Evolutionary conservation across 192 early-diverging fungal species (phyloP).

Genomic region (Geranomyces variabilis): DNA sequence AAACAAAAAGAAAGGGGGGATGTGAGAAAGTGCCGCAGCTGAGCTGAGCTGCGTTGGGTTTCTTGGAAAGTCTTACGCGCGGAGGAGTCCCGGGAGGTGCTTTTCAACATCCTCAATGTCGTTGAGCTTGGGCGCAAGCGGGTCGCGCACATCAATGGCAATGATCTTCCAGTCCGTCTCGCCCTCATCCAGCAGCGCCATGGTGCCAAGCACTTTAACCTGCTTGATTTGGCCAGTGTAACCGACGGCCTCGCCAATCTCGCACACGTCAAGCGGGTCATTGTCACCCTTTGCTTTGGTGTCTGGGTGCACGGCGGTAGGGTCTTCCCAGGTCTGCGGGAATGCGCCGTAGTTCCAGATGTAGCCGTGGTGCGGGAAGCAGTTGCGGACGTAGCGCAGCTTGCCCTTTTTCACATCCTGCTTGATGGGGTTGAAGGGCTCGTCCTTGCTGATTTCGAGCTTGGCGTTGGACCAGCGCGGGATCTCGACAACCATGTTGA

Average conservation of each 20-base stretch:
- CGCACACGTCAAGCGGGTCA: conserved; percentile 96
- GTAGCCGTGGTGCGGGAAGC: conserved; percentile 99
- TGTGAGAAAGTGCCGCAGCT: too few relatives aligned
- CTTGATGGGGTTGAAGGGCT: conserved; percentile 96
- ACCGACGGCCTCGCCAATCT: conserved; percentile 96
- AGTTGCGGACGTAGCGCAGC: conserved; percentile 96
- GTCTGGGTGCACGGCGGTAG: conserved; percentile 83
- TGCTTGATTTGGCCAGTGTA: conserved; percentile 96
- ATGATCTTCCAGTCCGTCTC: conserved; percentile 99
- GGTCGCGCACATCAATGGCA: conserved; percentile 97
- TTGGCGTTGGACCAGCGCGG: conserved; percentile 99
- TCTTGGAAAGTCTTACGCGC: too few relatives aligned
- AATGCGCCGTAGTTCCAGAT: conserved; percentile 99
- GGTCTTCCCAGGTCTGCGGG: conserved; percentile 99
- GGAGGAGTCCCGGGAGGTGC: conserved; percentile 92
- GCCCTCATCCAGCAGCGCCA: conserved; percentile 98
- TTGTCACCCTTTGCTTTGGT: conserved; percentile 97
- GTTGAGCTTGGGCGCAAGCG: conserved; percentile 94
- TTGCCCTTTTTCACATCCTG: conserved; percentile 99
- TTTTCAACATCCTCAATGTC: conserved; percentile 99
- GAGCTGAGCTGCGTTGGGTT: too few relatives aligned
- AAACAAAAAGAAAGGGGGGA: too few relatives aligned
- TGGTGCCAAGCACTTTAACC: conserved; percentile 97
- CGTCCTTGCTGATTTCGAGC: conserved; percentile 97
- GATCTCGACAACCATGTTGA: conserved; percentile 99